Evolutionary conservation across 2,329 filamentous ascomycete species (phyloP), one percentile per base, ranked within the genome.

Genomic region (Ophiostoma tasmaniense): DNA sequence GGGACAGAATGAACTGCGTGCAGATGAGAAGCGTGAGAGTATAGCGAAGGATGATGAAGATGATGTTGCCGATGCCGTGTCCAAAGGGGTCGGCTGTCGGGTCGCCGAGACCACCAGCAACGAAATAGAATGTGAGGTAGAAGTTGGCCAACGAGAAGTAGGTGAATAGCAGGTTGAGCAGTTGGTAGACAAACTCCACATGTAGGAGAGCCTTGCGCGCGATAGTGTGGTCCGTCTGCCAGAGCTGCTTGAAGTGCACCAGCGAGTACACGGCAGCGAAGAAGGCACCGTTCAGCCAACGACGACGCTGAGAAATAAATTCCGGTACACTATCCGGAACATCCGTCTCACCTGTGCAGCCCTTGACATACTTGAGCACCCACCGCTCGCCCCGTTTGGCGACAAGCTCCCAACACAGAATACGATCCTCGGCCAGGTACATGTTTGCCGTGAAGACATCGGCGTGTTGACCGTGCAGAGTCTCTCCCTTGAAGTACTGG

Each of bases 401-500:
- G 0, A 99, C 95, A 73, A 99, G 80, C 83, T 99, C 95, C 91
- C 91, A 96, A 78, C 92, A 96, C 25, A 96, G 81, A 75, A 96
- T 96, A 78, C 92, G 90, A 82, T 96, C 92, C 77, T 96, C 92
- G 55, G 92, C 92, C 66, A 96, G 82, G 75, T 95, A 96, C 92
- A 96, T 96, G 78, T 99, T 99, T 45, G 95, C 90, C 0, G 90
- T 92, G 66, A 73, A 75, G 42, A 74, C 72, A 67, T 71, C 73
- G 11, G 96, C 95, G 77, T 97, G 92, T 74, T 96, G 91, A 17
- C 95, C 95, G 76, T 98, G 95, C 33, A 99, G 82, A 1, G 94
- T 98, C 79, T 99, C 95, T 73, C 96, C 96, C 82, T 98, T 98
- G 87, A 99, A 99, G 78, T 99, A 99, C 80, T 98, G 95, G 76